Evolutionary conservation across 2,329 filamentous ascomycete species (phyloP).

Genomic region (Aureobasidium namibiae): DNA sequence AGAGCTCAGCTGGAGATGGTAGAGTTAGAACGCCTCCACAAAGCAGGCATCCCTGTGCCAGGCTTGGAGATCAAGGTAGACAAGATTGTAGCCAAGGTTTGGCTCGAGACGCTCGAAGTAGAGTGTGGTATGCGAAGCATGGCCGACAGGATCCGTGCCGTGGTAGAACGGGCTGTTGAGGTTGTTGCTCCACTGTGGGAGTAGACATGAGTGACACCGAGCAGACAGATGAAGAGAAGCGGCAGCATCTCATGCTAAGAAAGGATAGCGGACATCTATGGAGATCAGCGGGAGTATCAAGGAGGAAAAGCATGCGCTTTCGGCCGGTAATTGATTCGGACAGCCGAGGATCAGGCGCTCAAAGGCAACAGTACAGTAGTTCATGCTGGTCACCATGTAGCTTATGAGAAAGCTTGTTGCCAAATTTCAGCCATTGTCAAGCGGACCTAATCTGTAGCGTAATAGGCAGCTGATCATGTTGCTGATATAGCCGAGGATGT

Average conservation of each 20-base stretch:
- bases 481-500: neutral
- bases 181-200: conserved; percentile 17
- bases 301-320: neutral
- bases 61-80: conserved; percentile 82
- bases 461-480: neutral
- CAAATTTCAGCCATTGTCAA: neutral
- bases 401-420: neutral
- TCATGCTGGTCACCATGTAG: neutral
- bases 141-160: conserved; percentile 74
- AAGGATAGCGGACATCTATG: neutral
- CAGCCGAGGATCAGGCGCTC: neutral
- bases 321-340: neutral
- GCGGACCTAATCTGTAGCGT: neutral
- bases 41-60: conserved; percentile 80
- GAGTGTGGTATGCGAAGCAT: conserved; percentile 76
- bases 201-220: neutral
- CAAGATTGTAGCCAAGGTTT: conserved; percentile 77
- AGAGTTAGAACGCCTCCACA: conserved; percentile 72
- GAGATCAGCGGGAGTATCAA: neutral
- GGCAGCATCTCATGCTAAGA: neutral
- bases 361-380: neutral
- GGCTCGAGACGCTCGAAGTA: conserved; percentile 86
- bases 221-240: neutral
- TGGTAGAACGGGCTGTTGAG: conserved; percentile 84
- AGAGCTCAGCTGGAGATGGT: conserved; percentile 38